Percentiles rank a stretch among this genome's conserved stretches.
phyloP scores from a whole-genome alignment of 257 asterid species.

The Voacanga thouarsii region DNA sequence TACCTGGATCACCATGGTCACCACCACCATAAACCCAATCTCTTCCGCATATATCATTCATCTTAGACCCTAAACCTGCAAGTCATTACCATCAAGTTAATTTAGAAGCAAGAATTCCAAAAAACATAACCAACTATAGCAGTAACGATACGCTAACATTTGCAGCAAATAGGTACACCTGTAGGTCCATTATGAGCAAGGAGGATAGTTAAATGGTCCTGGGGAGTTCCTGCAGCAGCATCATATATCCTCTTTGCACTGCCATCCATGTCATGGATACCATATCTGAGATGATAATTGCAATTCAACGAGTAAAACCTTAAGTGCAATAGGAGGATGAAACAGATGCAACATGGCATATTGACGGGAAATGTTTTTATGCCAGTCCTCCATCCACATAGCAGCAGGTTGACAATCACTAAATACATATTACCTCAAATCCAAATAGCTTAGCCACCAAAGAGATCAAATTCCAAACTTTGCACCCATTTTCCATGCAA shows the following conservation, averaged over 20 bases:
- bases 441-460: background rate
- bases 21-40: constrained; percentile 80
- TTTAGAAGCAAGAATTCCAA: constrained; percentile 13
- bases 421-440: background rate
- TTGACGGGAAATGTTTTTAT: background rate
- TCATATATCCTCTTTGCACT: constrained; percentile 67
- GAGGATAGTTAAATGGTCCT: constrained; percentile 62
- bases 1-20: constrained; percentile 96
- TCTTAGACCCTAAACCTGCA: constrained; percentile 72
- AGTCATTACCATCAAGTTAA: constrained; percentile 13
- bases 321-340: background rate
- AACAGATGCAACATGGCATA: background rate
- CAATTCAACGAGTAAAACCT: background rate
- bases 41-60: constrained; percentile 81
- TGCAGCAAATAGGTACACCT: constrained; percentile 38
- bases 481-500: background rate
- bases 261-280: constrained; percentile 57
- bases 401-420: background rate
- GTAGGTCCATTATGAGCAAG: constrained; percentile 98
- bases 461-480: no score
- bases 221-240: constrained; percentile 65
- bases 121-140: constrained; percentile 1
- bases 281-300: constrained; percentile 50
- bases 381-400: background rate
- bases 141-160: background rate